These are phyloP conservation scores for Linnemannia elongata DNA, from an alignment of 192 early-diverging fungal genomes.

Conservation along the genomic window DNA sequence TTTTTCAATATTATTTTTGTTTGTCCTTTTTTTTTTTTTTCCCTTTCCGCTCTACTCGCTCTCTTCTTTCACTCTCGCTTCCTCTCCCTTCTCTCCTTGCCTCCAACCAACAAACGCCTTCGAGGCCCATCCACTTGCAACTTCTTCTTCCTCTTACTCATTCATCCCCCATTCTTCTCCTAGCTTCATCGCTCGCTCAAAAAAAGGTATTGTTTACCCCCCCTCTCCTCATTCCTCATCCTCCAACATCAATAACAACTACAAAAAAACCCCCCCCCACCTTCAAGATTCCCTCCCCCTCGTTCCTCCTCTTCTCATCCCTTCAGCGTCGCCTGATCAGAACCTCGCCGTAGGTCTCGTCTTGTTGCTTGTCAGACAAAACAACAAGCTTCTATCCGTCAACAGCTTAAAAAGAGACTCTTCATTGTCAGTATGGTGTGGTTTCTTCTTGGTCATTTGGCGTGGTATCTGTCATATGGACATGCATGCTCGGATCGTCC, in stretches of 20 bases:
- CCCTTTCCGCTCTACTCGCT: background rate
- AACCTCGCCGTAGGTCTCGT: background rate
- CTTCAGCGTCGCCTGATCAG: background rate
- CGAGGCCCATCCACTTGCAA: too few species aligned
- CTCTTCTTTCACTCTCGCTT: background rate
- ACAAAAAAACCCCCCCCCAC: background rate
- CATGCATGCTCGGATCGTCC: background rate
- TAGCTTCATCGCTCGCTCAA: too few species aligned
- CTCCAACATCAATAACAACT: background rate
- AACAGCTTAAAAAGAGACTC: too few species aligned
- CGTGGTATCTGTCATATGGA: background rate
- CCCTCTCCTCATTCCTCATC: background rate
- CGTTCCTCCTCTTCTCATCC: background rate
- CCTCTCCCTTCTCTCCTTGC: background rate
- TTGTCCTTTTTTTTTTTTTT: background rate
- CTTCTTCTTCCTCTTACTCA: background rate
- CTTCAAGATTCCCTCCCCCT: background rate
- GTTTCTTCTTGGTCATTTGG: background rate
- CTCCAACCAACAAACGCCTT: too few species aligned
- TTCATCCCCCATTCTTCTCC: background rate
- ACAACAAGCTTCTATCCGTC: background rate
- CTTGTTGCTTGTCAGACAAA: background rate
- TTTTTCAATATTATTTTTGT: background rate
- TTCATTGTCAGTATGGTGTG: background rate
- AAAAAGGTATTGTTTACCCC: too few species aligned